Evolutionary conservation across 352 stramenopile species (phyloP).

Genomic region (Phytophthora fragariaefolia): DNA sequence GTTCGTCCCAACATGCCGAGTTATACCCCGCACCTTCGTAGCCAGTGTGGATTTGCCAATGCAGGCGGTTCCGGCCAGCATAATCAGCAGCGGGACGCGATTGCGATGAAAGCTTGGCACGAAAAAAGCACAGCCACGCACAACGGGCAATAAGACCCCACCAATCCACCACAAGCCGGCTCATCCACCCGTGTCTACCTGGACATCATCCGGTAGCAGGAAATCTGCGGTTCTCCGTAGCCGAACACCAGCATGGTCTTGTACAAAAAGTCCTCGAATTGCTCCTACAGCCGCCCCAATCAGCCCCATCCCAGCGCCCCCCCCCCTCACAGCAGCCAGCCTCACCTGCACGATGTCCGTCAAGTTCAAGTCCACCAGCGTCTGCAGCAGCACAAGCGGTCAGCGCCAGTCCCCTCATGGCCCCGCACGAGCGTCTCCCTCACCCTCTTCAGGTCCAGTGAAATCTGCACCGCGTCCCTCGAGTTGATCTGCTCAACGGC

Average conservation of each 20-base stretch:
- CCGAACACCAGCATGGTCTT: constrained; percentile 91
- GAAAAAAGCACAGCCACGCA: neutral
- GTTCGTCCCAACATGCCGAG: neutral
- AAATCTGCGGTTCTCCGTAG: constrained; percentile 87
- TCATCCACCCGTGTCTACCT: constrained; percentile 33
- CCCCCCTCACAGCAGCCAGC: neutral
- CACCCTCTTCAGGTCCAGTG: constrained; percentile 87
- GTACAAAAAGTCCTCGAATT: constrained; percentile 92
- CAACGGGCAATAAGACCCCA: neutral
- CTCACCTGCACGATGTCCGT: constrained; percentile 83
- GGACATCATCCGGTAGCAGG: constrained; percentile 90
- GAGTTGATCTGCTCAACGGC: constrained; percentile 68
- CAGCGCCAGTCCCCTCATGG: neutral
- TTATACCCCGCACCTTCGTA: constrained; percentile 68
- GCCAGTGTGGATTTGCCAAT: constrained; percentile 88
- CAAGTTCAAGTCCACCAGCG: constrained; percentile 84
- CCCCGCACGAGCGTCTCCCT: too few relatives aligned
- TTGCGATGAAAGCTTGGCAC: constrained; percentile 78
- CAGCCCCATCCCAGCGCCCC: neutral
- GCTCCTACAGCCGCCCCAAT: constrained; percentile 51
- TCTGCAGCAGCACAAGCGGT: constrained; percentile 46
- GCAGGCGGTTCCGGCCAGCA: constrained; percentile 82
- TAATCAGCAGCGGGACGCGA: constrained; percentile 84
- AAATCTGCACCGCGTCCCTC: constrained; percentile 88
- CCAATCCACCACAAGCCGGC: neutral